Evolutionary conservation across 306 rosid species (phyloP).

Genomic region (Cucurbita argyrosperma): DNA sequence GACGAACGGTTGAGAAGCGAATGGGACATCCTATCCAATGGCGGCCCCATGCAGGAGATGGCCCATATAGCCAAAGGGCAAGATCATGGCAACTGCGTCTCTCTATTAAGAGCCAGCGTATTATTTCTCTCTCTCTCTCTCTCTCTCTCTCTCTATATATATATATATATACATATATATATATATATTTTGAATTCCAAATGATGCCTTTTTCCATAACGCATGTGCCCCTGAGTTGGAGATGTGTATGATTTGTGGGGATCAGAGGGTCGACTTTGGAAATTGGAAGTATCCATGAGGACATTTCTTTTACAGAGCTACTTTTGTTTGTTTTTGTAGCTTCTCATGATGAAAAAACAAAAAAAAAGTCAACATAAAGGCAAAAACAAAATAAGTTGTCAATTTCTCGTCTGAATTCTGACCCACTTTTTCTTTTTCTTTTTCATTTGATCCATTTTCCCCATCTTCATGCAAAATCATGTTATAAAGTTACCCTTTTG

Average conservation of each 20-base stretch:
- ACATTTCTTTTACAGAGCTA: conserved; percentile 14
- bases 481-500: not conserved
- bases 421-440: not conserved
- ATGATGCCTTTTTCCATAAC: conserved; percentile 7
- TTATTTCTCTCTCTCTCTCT: not conserved
- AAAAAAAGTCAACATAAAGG: conserved; percentile 27
- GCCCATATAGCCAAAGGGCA: conserved; percentile 97
- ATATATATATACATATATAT: not conserved
- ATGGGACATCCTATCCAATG: conserved; percentile 95
- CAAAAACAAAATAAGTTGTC: conserved; percentile 2
- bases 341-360: not conserved
- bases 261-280: conserved; percentile 24
- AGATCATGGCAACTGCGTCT: conserved; percentile 87
- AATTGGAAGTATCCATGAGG: conserved; percentile 36
- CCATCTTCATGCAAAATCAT: not conserved
- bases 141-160: not conserved
- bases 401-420: conserved; percentile 1
- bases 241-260: conserved; percentile 9
- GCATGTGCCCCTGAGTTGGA: conserved; percentile 17
- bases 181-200: not conserved
- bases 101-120: conserved; percentile 83
- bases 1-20: conserved; percentile 79
- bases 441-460: not conserved
- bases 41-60: conserved; percentile 99
- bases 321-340: conserved; percentile 21